Percentiles rank a stretch among this genome's conserved stretches.
Conservation (phyloP, 2,329 filamentous ascomycete genomes). For the Cercospora sp. region DNA sequence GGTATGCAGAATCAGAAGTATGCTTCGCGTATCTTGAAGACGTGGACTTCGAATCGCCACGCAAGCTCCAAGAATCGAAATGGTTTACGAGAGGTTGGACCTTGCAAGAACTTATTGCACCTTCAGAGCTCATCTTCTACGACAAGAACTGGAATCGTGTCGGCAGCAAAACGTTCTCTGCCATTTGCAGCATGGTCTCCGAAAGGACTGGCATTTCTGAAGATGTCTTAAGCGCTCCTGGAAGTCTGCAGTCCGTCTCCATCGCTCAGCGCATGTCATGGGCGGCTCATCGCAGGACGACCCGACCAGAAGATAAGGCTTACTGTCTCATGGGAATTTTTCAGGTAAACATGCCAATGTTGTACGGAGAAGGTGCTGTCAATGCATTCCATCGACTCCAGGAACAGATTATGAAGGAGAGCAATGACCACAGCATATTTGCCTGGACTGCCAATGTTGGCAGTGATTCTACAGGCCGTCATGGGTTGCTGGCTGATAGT, state of each 20-base stretch:
- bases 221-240: neutral
- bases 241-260: slow-evolving; percentile 8
- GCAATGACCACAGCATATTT: slow-evolving; percentile 13
- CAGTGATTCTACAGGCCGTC: neutral
- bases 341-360: slow-evolving; percentile 46
- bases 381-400: slow-evolving; percentile 43
- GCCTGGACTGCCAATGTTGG: slow-evolving; percentile 5
- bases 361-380: slow-evolving; percentile 43
- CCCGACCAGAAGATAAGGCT: slow-evolving; percentile 45
- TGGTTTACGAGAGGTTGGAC: slow-evolving; percentile 19
- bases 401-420: slow-evolving; percentile 27
- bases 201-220: slow-evolving; percentile 7
- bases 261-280: slow-evolving; percentile 29
- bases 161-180: slow-evolving; percentile 11
- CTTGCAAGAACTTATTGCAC: slow-evolving; percentile 18
- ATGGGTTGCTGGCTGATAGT: slow-evolving; percentile 24
- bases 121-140: slow-evolving; percentile 12
- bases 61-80: neutral
- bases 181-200: neutral
- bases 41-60: neutral
- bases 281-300: slow-evolving; percentile 23
- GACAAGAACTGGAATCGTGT: slow-evolving; percentile 18
- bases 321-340: slow-evolving; percentile 52
- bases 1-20: slow-evolving; percentile 23
- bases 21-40: slow-evolving; percentile 29